Evolutionary conservation across 306 rosid genomes (phyloP), one percentile per base, ranked within the genome.

Genomic region (Ormosia semicastrata): DNA sequence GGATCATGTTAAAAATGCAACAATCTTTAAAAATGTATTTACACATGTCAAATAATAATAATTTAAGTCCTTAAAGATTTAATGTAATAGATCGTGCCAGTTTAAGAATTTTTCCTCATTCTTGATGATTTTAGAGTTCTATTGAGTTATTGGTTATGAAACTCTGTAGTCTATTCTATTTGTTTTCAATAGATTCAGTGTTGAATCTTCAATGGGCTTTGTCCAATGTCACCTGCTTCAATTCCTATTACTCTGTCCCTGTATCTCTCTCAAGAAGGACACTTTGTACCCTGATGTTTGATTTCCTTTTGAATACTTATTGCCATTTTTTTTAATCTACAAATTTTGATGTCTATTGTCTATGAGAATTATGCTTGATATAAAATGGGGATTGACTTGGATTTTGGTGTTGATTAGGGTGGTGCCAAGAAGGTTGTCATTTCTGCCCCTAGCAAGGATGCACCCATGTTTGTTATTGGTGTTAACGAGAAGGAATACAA

Each of bases 391-490:
- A 4, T 84, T 52, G 83, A 66, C 66, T 74, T 86, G 78, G 78
- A 52, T 57, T 79, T 63, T 77, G 39, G 43, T 69, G 8, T 4
- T 68, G 60, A 75, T 6, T 81, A 95, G 99, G 99, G 98, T 70
- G 99, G 99, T 84, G 99, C 98, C 13, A 93, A 95, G 92, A 95
- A 95, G 93, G 98, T 95, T 87, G 88, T 95, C 54, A 95, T 95
- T 75, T 95, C 99, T 68, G 99, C 96, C 49, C 99, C 99, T 2
- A 93, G 99, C 80, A 95, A 93, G 71, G 97, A 95, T 83, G 99
- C 99, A 14, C 99, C 99, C 2, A 93, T 95, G 99, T 95, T 95
- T 75, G 99, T 95, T 86, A 87, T 95, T n/a, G 99, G 99, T 68
- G 99, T 95, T 67, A 95, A 95, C 17, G 99, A 95, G 94, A 88